phyloP scores from a whole-genome alignment of 2,329 filamentous ascomycete species.

The Cytospora paraplurivora region DNA sequence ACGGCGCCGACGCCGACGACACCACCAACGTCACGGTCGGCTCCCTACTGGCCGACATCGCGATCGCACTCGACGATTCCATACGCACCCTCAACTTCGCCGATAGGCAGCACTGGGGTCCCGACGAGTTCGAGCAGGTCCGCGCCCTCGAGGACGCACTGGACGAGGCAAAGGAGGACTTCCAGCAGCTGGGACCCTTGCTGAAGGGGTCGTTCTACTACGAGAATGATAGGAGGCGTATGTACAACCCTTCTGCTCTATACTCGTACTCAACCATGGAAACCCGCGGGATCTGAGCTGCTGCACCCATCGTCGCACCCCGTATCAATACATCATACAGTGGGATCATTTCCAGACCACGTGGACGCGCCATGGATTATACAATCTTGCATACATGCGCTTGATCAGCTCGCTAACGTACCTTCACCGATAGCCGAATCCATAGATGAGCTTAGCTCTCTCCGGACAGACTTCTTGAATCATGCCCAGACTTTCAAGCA shows the following conservation, averaged over 20 bases:
- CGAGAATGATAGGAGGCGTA: constrained; percentile 58
- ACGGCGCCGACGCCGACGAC: constrained; percentile 10
- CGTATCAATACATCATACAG: not conserved
- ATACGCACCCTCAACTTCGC: constrained; percentile 57
- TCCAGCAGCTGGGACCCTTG: constrained; percentile 57
- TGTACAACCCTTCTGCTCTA: constrained; percentile 32
- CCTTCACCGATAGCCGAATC: constrained; percentile 48
- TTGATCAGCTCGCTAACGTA: constrained; percentile 26
- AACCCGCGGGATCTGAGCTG: not conserved
- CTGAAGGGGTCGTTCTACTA: constrained; percentile 61
- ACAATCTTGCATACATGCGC: constrained; percentile 28
- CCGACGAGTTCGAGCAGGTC: constrained; percentile 62
- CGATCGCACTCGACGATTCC: constrained; percentile 54
- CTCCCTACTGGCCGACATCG: constrained; percentile 59
- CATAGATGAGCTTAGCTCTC: constrained; percentile 50
- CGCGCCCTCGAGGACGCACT: constrained; percentile 57
- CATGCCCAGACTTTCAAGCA: constrained; percentile 55
- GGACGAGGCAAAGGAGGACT: constrained; percentile 62
- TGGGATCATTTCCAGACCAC: not conserved
- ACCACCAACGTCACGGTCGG: constrained; percentile 52
- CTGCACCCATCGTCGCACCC: constrained; percentile 6
- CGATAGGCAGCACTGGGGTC: constrained; percentile 61
- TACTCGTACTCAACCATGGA: not conserved
- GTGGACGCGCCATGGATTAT: not conserved
- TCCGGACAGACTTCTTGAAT: constrained; percentile 49